Base-by-base conservation (phyloP, 495 filamentous ascomycete genomes). In the Astrocystis sublimbata region DNA sequence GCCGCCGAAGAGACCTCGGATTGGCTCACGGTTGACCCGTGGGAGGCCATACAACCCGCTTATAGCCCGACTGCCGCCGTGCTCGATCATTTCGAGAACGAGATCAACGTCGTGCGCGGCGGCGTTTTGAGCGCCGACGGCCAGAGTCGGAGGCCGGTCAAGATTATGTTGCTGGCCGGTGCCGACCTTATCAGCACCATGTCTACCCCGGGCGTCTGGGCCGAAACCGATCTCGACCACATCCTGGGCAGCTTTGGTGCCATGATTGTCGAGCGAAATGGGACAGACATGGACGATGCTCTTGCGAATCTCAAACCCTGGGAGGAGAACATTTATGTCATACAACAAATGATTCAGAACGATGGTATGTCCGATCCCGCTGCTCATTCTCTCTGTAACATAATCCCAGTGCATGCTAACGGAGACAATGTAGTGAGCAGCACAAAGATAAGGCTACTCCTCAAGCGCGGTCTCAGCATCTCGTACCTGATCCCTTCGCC, bases 41-140 rank as follows among this genome's bases (percentile, higher is more conserved):
- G 75, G 74, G 76, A 80, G 63, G 73, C 74, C 41, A 54, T 75
- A 64, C 87, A 92, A 62, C 86, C 87, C 63, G 83, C 88, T 53
- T 97, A 97, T 68, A 89, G 91, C 69, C 92, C 92, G 10, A 97
- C 93, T 9, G 93, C 92, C 1, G 81, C 88, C 38, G 93, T 97
- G 51, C 78, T 96, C 49, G 91, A 96, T 66, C 93, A 96, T 71
- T 92, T 97, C 68, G 84, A 92, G 60, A 75, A 96, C 69, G 92
- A 96, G 74, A 89, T 97, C 68, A 96, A 97, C 73, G 82, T 81
- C 2, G 84, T 89, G 15, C 80, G 89, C 4, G 85, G 87, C 9
- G 93, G 93, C 9, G 85, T 94, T 33, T 85, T 90, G 65, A 81
- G 80, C 10, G 78, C 76, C 19, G 81, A 86, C 65, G 90, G 91